Conservation (phyloP, 1,284 basidiomycete species). For the Clitocybe nebularis region DNA sequence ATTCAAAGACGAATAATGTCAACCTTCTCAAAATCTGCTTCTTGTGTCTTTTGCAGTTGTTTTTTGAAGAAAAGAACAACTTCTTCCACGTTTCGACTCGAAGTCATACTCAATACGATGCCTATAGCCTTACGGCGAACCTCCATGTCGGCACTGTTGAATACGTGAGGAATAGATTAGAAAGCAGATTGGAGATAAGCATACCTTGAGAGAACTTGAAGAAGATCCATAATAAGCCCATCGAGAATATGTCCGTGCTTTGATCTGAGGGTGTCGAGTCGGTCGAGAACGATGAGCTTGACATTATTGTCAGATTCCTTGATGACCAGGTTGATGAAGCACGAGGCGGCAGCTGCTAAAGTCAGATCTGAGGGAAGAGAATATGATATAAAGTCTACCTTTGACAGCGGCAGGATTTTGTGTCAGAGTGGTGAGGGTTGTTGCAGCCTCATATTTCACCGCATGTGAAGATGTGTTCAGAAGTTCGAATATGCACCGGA, state of each 20-base stretch:
- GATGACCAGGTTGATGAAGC: slow-evolving; percentile 86
- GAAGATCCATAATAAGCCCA: slow-evolving; percentile 92
- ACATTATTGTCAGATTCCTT: slow-evolving; percentile 99
- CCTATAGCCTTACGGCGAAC: slow-evolving; percentile 90
- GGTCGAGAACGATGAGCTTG: slow-evolving; percentile 96
- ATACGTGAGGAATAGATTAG: background rate
- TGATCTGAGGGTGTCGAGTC: slow-evolving; percentile 80
- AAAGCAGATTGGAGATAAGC: slow-evolving; percentile 9
- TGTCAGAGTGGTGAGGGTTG: slow-evolving; percentile 90
- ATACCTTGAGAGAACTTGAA: slow-evolving; percentile 84
- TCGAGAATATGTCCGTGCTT: slow-evolving; percentile 94
- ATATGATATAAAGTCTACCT: slow-evolving; percentile 42
- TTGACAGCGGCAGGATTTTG: slow-evolving; percentile 97
- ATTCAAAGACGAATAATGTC: background rate
- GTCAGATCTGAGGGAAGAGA: slow-evolving; percentile 3
- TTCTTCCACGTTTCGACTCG: slow-evolving; percentile 96
- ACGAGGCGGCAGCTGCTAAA: slow-evolving; percentile 80
- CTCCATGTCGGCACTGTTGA: slow-evolving; percentile 86
- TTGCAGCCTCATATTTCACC: slow-evolving; percentile 98
- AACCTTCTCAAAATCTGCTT: slow-evolving; percentile 82
- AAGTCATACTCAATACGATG: slow-evolving; percentile 92
- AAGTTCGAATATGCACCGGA: slow-evolving; percentile 94
- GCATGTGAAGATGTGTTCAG: slow-evolving; percentile 89
- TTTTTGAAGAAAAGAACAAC: slow-evolving; percentile 97
- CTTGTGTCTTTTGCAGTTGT: slow-evolving; percentile 91